Evolutionary conservation across 495 filamentous ascomycete genomes (phyloP).

Genomic region (Penicillium daleae): DNA sequence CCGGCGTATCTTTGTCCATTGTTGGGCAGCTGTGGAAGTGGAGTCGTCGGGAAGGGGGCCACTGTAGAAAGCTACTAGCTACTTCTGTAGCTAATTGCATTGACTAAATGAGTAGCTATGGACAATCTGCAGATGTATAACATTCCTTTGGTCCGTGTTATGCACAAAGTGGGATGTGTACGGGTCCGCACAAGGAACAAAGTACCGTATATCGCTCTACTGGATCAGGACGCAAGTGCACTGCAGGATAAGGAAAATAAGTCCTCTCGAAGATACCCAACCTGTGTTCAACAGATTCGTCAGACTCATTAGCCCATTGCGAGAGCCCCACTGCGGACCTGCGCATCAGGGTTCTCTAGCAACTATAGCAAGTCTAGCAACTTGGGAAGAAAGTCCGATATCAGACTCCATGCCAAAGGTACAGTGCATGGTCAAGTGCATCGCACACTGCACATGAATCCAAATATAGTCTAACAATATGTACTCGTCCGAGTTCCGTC

Average conservation of each 20-base stretch:
- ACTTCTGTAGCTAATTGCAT: neutral
- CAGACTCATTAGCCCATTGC: neutral
- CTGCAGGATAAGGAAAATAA: neutral
- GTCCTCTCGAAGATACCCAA: neutral
- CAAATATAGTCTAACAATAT: neutral
- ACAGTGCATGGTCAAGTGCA: neutral
- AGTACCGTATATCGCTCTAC: neutral
- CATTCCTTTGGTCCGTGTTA: neutral
- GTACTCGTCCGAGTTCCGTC: neutral
- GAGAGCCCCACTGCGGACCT: slow-evolving; percentile 16
- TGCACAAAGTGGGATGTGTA: neutral
- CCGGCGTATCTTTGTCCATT: neutral
- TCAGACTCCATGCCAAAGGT: neutral
- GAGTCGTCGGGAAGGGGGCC: neutral
- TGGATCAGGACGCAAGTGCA: no score
- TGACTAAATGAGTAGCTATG: neutral
- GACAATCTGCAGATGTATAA: neutral
- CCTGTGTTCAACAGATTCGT: neutral
- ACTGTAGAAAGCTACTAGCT: neutral
- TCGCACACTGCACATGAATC: neutral
- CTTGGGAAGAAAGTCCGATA: neutral
- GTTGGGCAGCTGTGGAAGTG: slow-evolving; percentile 5
- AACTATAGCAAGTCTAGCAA: neutral
- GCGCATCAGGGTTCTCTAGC: slow-evolving; percentile 7
- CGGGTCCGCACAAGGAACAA: neutral